Conservation (phyloP, 2,329 filamentous ascomycete genomes). For the Colletotrichum endophyticum region DNA sequence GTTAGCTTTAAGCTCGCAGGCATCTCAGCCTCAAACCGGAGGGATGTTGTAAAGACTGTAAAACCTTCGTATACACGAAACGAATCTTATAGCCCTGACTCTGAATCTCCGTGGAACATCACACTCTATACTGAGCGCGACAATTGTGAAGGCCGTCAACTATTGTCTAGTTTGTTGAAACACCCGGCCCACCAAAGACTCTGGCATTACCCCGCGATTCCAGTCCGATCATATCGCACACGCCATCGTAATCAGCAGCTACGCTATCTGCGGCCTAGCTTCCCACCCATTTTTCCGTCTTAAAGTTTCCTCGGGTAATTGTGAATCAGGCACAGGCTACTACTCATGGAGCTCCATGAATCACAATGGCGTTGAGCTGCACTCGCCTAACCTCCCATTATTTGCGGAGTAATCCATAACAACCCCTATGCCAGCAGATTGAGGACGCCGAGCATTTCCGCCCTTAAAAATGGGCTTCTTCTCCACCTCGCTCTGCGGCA, state of each 20-base stretch:
- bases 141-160: no score
- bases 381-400: background rate
- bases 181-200: background rate
- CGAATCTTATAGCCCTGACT: no score
- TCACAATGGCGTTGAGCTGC: background rate
- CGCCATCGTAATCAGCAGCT: background rate
- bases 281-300: background rate
- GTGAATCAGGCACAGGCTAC: no score
- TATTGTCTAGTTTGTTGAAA: no score
- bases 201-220: background rate
- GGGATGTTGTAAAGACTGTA: no score
- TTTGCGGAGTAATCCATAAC: background rate
- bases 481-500: background rate
- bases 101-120: no score
- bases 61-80: no score
- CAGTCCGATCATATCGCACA: background rate
- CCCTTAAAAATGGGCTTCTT: background rate
- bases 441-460: rapidly evolving
- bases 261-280: background rate
- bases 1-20: background rate
- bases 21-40: background rate
- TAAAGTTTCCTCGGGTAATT: background rate
- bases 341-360: no score
- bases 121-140: no score
- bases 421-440: background rate